Evolutionary conservation across 202 grass and related monocot genomes (phyloP), one percentile per base, ranked within the genome.

Genomic region (Panicum virgatum): DNA sequence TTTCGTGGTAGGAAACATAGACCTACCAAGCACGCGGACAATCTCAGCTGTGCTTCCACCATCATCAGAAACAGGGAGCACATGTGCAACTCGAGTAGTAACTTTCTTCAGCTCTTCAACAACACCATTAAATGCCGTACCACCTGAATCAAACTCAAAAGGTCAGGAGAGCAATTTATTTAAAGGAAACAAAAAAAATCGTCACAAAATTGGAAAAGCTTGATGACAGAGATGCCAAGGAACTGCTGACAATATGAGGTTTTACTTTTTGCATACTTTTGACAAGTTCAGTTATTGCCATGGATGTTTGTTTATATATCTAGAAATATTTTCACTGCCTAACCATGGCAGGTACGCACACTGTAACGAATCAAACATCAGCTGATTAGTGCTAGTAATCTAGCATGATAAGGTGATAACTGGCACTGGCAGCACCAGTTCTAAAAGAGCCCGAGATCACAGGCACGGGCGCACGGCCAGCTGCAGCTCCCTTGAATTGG

Each of bases 41-140:
- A 94, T 98, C 88, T 98, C 92, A 27, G 95, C 95, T 6, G 95
- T 98, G 83, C 95, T 98, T 84, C 94, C 95, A 56, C 95, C 95
- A 45, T 94, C 95, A 72, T 98, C 92, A 52, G 95, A 98, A 70
- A 98, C 95, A 80, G 92, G 95, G 62, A 98, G 88, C 22, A 98
- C 95, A 78, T 94, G 95, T 0, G 34, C 86, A 50, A 94, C 95
- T 78, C 73, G 77, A 73, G 95, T 98, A 62, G 92, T 98, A 25
- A 98, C 84, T 70, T 88, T 93, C 73, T 91, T 98, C 71, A 98
- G 45, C 40, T 98, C 95, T 84, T 94, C 95, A 59, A 98, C 88
- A 12, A 98, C 92, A 4, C 95, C 92, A 80, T 98, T 98, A 81
- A 98, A 94, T 13, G 95, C 95, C 3, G 95, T 94, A 58, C 95